Percentiles rank a stretch among this genome's conserved stretches.
These are phyloP conservation scores for Caryopteris hybrid DNA, from an alignment of 305 asterid species.

Conservation along the genomic window DNA sequence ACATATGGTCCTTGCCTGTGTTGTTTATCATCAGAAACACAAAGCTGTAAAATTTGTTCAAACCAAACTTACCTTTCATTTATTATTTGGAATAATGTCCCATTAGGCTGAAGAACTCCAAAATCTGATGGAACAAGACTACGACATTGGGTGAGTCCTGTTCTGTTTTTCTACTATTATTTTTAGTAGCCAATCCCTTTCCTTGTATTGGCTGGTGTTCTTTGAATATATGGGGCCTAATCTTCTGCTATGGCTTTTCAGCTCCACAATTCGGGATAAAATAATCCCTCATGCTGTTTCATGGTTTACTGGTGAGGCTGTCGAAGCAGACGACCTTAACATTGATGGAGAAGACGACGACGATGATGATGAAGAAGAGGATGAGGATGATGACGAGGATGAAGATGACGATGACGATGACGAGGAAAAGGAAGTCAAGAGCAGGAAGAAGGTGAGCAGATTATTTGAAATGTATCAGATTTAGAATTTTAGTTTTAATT, in stretches of 20 bases:
- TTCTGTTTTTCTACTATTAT: neutral
- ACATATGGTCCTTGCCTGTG: constrained; percentile 7
- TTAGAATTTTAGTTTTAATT: neutral
- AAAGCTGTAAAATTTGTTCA: neutral
- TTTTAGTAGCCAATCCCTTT: constrained; percentile 1
- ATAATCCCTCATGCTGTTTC: constrained; percentile 57
- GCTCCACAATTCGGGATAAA: constrained; percentile 53
- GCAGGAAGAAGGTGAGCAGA: constrained; percentile 27
- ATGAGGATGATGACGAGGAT: constrained; percentile 26
- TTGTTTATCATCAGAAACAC: neutral
- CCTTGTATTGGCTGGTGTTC: neutral
- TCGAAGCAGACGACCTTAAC: constrained; percentile 32
- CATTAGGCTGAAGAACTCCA: constrained; percentile 80
- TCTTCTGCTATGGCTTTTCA: constrained; percentile 8
- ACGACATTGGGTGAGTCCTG: constrained; percentile 61
- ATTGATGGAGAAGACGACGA: constrained; percentile 29
- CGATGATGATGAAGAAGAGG: constrained; percentile 4
- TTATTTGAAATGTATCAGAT: neutral
- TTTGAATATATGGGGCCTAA: neutral
- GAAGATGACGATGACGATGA: constrained; percentile 29
- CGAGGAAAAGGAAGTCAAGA: constrained; percentile 24
- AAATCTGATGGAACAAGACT: constrained; percentile 73
- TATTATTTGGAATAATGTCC: neutral
- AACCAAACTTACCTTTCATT: neutral
- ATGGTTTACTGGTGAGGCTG: constrained; percentile 66